These are phyloP conservation scores for Phialophora macrospora DNA, from an alignment of 2,329 filamentous ascomycete genomes.

Conservation along the genomic window DNA sequence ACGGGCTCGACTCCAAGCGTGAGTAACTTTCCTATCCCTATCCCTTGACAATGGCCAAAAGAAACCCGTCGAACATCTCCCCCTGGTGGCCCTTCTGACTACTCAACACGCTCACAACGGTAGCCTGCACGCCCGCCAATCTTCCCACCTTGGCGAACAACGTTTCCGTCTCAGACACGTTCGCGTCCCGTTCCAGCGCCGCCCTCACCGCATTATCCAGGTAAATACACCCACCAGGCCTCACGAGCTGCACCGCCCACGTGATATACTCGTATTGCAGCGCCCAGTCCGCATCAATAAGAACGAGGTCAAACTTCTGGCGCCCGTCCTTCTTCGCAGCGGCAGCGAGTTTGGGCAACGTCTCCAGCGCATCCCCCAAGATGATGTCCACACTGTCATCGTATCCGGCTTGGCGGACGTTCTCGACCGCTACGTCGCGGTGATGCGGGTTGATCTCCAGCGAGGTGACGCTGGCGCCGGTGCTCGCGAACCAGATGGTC, in stretches of 20 bases:
- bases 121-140: slow-evolving; percentile 50
- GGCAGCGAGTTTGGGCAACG: slow-evolving; percentile 49
- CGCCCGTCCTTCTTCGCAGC: slow-evolving; percentile 36
- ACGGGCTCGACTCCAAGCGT: neutral
- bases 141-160: slow-evolving; percentile 50
- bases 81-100: slow-evolving; percentile 40
- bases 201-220: slow-evolving; percentile 59
- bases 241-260: slow-evolving; percentile 50
- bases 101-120: slow-evolving; percentile 52
- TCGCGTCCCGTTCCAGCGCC: slow-evolving; percentile 18
- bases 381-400: slow-evolving; percentile 51
- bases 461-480: slow-evolving; percentile 53
- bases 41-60: slow-evolving; percentile 48
- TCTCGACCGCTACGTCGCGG: slow-evolving; percentile 54
- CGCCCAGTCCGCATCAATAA: slow-evolving; percentile 60
- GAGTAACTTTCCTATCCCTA: neutral
- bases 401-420: slow-evolving; percentile 49
- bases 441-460: slow-evolving; percentile 57
- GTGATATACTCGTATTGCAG: slow-evolving; percentile 59
- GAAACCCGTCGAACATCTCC: slow-evolving; percentile 55
- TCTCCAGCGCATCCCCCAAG: slow-evolving; percentile 53
- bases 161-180: slow-evolving; percentile 15
- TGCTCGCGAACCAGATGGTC: slow-evolving; percentile 58
- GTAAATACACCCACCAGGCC: slow-evolving; percentile 47
- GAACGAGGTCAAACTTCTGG: slow-evolving; percentile 56